Base-by-base conservation (phyloP, 2,329 filamentous ascomycete species). In the Hypoxylon sp. region DNA sequence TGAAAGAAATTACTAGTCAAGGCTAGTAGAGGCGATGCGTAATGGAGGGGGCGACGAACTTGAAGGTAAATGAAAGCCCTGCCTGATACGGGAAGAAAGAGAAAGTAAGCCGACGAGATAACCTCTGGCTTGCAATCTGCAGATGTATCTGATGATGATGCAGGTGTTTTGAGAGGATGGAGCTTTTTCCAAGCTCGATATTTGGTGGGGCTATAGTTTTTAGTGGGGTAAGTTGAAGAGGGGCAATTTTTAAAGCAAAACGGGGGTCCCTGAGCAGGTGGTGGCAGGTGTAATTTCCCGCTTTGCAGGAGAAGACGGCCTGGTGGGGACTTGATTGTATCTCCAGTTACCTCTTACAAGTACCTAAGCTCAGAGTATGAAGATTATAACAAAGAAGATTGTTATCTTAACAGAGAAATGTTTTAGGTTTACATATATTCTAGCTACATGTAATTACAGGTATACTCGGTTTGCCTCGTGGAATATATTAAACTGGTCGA, bases 181-280 rank as follows among this genome's bases (percentile, higher is more conserved):
- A 56, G 59, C 63, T 67, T 67, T 67, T 67, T 57, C 39, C 12
- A 56, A 63, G 60, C 64, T 63, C 45, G 57, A 63, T 62, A 32
- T 53, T 63, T 61, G 63, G 63, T 66, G 59, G 63, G 63, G 63
- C 53, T 41, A 2, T 41, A 27, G 2, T 30, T 14, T 37, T 19
- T 68, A 29, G 62, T 66, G 58, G 61, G 62, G 62, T 59, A 51
- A 37, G 23, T 21, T 34, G 25, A 45, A 23, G 53, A 65, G 61
- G 62, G 57, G 54, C 56, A 48, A 45, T 12, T 23, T 7, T 29
- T 46, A 7, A 1, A 54, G 19, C 5, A 4, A 23, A 45, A 23
- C 19, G 27, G n/a, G 25, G 43, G 12, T 47, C 53, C 47, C 48
- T 57, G 39, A 25, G 34, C 9, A 32, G 43, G 3, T 25, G 21